Conservation (phyloP, 202 grass and related monocot genomes). For the Sporobolus alterniflorus region DNA sequence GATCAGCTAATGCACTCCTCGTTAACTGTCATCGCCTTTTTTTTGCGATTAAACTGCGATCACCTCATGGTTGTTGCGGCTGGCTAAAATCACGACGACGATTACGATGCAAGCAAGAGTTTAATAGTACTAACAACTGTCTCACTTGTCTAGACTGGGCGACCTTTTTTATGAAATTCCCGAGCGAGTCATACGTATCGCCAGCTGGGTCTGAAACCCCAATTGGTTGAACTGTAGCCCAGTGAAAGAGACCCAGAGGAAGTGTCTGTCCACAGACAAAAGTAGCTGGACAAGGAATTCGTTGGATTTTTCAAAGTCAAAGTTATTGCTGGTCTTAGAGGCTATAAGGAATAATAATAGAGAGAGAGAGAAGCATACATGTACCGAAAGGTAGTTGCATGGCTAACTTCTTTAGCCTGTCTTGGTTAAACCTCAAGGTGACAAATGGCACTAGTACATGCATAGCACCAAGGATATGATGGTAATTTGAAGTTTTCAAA, state of each 20-base stretch:
- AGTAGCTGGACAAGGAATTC: background rate
- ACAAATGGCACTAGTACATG: too few relatives aligned
- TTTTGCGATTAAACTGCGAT: too few relatives aligned
- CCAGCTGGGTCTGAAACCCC: background rate
- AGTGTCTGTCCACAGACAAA: background rate
- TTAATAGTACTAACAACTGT: background rate
- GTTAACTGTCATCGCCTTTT: too few relatives aligned
- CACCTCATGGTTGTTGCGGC: background rate
- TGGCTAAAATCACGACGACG: background rate
- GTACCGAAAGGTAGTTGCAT: too few relatives aligned
- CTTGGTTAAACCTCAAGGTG: too few relatives aligned
- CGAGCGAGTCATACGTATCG: background rate
- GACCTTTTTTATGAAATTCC: background rate
- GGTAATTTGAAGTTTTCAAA: too few relatives aligned
- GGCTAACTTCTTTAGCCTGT: too few relatives aligned
- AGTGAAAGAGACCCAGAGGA: conserved; percentile 2
- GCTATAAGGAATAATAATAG: too few relatives aligned
- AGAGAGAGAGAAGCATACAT: too few relatives aligned
- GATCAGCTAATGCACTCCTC: background rate
- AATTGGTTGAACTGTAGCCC: background rate
- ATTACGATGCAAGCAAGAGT: background rate
- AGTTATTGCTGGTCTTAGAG: too few relatives aligned
- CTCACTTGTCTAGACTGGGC: background rate
- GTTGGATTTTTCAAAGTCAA: too few relatives aligned
- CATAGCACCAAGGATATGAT: too few relatives aligned